Conservation (phyloP, 139 green algal genomes). For the Chlorella sorokiniana region DNA sequence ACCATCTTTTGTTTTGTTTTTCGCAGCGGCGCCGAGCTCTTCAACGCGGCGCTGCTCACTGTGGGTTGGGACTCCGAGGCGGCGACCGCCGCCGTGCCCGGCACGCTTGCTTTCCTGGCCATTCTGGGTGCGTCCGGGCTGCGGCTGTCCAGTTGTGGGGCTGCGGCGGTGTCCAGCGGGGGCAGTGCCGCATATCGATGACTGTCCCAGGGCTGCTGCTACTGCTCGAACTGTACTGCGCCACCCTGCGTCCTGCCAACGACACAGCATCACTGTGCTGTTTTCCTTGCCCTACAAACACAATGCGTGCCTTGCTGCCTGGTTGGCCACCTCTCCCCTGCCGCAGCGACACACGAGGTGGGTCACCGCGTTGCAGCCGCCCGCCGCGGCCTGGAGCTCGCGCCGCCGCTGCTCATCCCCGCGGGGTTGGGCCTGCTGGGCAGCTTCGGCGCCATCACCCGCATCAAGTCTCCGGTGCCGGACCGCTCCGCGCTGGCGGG, state of each 20-base stretch:
- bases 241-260: no score
- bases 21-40: conserved; percentile 53
- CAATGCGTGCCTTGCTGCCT: background rate
- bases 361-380: conserved; percentile 66
- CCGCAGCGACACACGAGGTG: conserved; percentile 64
- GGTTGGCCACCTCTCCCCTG: background rate
- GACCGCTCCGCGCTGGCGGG: conserved; percentile 55
- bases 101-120: conserved; percentile 44
- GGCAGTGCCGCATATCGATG: no score
- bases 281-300: background rate
- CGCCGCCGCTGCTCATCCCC: conserved; percentile 80
- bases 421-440: conserved; percentile 74
- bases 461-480: conserved; percentile 58
- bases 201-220: no score
- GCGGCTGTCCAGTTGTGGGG: background rate
- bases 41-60: conserved; percentile 46
- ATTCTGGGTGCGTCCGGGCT: conserved; percentile 42
- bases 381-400: conserved; percentile 64
- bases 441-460: conserved; percentile 84
- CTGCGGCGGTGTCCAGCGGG: no score
- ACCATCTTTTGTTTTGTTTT: background rate
- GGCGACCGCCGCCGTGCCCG: conserved; percentile 56
- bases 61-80: conserved; percentile 27
- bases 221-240: no score
- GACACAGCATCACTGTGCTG: no score